Evolutionary conservation across 352 stramenopile genomes (phyloP), one percentile per base, ranked within the genome.

Genomic region (Phytophthora colocasiae): DNA sequence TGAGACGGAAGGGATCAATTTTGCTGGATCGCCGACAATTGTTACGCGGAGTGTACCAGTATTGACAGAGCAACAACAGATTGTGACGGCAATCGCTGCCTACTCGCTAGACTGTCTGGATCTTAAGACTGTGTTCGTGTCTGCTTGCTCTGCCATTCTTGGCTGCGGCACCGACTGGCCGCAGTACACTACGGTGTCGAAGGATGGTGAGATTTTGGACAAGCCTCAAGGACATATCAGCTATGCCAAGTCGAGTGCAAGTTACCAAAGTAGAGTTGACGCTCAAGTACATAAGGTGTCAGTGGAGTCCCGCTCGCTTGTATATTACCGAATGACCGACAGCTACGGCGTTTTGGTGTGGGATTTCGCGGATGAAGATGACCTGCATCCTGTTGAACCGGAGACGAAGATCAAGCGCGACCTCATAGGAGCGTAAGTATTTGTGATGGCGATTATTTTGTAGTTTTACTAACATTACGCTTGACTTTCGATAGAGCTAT

Each of bases 41-140:
- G 39, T 58, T 5, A 77, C 75, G 19, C 68, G 65, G 26, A 34
- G 54, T 12, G 61, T 90, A 1, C 36, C 73, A 31, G 40, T 45
- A 15, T n/a, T 10, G 9, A 55, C 50, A 22, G 58, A 39, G 6
- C 46, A 83, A 10, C 53, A 77, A 52, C 78, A 85, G 51, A 74
- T 73, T 26, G 65, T 81, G n/a, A 89, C 79, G 0, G 78, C 78
- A 12, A 66, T 81, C 12, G 73, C 69, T 10, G 71, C 77, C 5
- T 89, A 87, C 51, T 66, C 79, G 24, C 81, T 90, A 56, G 75
- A 87, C 36, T 73, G 63, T 41, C 32, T 83, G 9, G 75, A 90
- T 62, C 56, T 89, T 10, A 65, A 65, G 32, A 56, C 46, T 4
- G 69, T 83, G 15, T 88, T 90, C 40, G 49, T 74, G 17, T 75